These are phyloP conservation scores for Plasmodium reichenowi DNA, from an alignment of 169 alveolate genomes.

Conservation along the genomic window DNA sequence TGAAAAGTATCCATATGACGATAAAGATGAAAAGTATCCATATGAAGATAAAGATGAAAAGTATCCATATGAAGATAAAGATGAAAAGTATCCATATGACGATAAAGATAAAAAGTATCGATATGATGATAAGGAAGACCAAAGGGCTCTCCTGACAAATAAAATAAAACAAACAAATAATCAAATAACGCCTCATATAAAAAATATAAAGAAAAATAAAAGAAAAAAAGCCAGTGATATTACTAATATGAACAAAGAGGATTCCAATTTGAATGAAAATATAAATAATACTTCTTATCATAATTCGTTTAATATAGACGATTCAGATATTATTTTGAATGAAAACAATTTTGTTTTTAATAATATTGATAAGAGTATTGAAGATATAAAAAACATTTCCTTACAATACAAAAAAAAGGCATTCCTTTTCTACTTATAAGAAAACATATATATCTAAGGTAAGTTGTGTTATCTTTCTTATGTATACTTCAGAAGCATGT, in stretches of 20 bases:
- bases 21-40: no score
- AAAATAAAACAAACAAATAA: background rate
- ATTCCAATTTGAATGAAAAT: background rate
- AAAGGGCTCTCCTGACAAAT: background rate
- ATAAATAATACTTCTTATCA: background rate
- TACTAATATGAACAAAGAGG: background rate
- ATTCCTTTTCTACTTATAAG: conserved; percentile 39
- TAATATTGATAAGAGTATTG: conserved; percentile 22
- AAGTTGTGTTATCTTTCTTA: no score
- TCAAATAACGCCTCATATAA: background rate
- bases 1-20: no score
- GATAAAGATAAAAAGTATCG: no score
- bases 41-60: no score
- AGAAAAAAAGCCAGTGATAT: background rate
- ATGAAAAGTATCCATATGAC: no score
- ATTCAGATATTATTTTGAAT: background rate
- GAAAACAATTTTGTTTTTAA: conserved; percentile 16
- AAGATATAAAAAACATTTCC: conserved; percentile 22
- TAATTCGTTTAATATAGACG: background rate
- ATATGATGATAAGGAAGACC: no score
- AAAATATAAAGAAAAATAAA: background rate
- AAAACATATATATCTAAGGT: background rate
- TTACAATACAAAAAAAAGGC: conserved; percentile 37
- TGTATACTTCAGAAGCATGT: no score
- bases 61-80: no score